A percentile compares a stretch with the other conserved stretches of the same genome.
phyloP scores from a whole-genome alignment of 2,329 filamentous ascomycete species.

The Cladosporium sp. region DNA sequence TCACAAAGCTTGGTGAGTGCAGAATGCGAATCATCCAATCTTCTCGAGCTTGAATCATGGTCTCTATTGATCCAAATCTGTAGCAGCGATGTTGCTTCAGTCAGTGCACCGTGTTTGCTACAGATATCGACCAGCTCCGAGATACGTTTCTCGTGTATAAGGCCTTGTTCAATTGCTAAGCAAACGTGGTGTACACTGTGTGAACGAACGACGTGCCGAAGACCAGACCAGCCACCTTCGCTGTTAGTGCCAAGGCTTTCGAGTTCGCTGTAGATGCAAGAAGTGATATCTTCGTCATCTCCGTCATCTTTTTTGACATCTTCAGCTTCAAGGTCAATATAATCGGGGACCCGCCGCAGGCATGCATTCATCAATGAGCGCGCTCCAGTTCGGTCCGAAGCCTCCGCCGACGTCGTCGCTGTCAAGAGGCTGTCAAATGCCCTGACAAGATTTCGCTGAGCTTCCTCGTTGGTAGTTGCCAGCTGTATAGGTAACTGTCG shows the following conservation, averaged over 20 bases:
- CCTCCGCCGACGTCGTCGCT: neutral
- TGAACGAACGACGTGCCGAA: constrained; percentile 39
- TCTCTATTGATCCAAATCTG: neutral
- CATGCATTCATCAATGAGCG: constrained; percentile 37
- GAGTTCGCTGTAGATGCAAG: constrained; percentile 38
- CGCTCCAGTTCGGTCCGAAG: constrained; percentile 30
- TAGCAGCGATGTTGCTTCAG: constrained; percentile 5
- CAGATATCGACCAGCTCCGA: constrained; percentile 13
- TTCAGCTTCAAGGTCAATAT: constrained; percentile 30
- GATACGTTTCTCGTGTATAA: constrained; percentile 22
- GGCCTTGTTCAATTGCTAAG: constrained; percentile 32
- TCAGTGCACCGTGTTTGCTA: neutral
- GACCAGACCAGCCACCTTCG: constrained; percentile 35
- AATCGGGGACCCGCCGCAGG: constrained; percentile 37
- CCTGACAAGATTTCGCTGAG: constrained; percentile 12
- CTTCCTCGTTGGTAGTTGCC: constrained; percentile 20
- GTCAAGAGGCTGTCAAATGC: constrained; percentile 12
- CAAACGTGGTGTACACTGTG: constrained; percentile 37
- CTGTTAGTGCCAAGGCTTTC: constrained; percentile 33
- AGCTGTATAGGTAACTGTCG: constrained; percentile 28
- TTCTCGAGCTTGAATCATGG: neutral
- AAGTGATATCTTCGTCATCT: constrained; percentile 32
- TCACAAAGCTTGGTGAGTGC: neutral
- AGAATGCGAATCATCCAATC: neutral
- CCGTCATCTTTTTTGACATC: constrained; percentile 32